Evolutionary conservation across 257 asterid species (phyloP).

Genomic region (Solanum medicagineum): DNA sequence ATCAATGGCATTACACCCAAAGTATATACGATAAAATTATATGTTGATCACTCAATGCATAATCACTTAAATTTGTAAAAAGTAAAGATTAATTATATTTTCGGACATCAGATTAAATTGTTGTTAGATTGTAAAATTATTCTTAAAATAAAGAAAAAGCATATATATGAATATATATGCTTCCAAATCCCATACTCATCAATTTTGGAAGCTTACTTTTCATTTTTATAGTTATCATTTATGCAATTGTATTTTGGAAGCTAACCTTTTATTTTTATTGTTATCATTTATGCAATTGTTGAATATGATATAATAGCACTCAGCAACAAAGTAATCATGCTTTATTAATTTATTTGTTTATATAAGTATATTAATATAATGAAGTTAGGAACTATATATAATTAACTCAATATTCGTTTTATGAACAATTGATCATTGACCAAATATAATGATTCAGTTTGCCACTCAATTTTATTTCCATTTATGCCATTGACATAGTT

Average conservation of each 20-base stretch:
- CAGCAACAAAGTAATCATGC: neutral
- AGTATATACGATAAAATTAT: neutral
- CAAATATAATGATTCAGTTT: neutral
- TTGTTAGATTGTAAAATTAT: neutral
- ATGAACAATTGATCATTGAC: neutral
- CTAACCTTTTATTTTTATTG: neutral
- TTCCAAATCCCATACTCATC: neutral
- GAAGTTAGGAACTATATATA: neutral
- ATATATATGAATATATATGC: neutral
- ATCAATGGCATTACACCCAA: neutral
- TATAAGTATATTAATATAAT: neutral
- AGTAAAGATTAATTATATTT: too few relatives aligned
- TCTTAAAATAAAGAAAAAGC: neutral
- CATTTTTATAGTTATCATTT: neutral
- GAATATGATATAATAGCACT: neutral
- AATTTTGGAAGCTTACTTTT: neutral
- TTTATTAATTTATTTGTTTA: neutral
- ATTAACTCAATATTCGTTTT: neutral
- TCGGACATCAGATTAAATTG: neutral
- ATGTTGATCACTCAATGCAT: neutral
- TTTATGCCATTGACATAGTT: neutral
- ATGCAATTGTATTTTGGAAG: neutral
- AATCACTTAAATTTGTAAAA: too few relatives aligned
- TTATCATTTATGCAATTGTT: neutral
- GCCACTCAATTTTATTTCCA: neutral